phyloP scores from a whole-genome alignment of 179 eudicot species.

The Beta macrorhiza region DNA sequence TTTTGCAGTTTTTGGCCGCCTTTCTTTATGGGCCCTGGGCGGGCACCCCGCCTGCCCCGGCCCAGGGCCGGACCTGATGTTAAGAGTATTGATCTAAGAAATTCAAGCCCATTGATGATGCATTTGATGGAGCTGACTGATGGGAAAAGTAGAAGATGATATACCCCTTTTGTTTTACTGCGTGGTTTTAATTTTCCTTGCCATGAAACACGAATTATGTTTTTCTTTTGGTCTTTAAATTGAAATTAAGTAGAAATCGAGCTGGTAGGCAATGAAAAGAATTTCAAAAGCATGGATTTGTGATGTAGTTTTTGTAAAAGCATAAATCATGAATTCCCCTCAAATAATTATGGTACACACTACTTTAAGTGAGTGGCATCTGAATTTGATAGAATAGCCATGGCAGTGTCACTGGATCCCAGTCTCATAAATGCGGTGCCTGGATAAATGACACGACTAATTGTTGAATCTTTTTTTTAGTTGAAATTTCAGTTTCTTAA shows the following conservation, averaged over 20 bases:
- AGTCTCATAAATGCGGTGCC: not conserved
- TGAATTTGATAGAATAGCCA: not conserved
- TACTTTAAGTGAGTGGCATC: not conserved
- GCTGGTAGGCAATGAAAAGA: not conserved
- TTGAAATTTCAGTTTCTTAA: not conserved
- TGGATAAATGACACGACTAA: not conserved
- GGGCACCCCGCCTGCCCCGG: no score
- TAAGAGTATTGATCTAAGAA: no score
- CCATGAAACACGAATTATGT: not conserved
- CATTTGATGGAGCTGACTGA: not conserved
- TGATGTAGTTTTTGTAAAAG: not conserved
- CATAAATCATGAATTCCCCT: not conserved
- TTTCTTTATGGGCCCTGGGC: no score
- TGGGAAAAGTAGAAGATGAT: not conserved
- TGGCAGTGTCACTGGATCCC: not conserved
- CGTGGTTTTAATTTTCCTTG: not conserved
- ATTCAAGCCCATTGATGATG: not conserved
- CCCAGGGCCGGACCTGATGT: no score
- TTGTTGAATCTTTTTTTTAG: not conserved
- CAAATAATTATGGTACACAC: not conserved
- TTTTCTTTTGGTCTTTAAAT: not conserved
- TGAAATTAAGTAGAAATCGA: not conserved
- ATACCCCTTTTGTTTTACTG: not conserved
- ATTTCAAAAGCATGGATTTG: not conserved
- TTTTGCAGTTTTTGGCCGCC: no score